phyloP scores from a whole-genome alignment of 768 basidiomycete genomes.

The Lentinula detonsa region DNA sequence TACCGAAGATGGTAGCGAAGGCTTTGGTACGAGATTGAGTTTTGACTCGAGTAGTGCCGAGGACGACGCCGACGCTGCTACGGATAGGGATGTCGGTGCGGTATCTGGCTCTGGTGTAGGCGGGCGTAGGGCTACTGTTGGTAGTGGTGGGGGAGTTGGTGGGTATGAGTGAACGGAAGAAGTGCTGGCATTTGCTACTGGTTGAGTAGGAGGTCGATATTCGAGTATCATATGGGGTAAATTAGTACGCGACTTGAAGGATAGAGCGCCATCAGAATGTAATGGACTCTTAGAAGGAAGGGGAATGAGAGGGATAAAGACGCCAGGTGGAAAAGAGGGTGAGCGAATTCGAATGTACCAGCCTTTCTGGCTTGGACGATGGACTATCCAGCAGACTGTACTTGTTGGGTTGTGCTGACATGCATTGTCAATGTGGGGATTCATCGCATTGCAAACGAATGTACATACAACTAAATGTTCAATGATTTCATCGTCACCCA shows the following conservation, averaged over 20 bases:
- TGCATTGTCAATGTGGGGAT: not conserved
- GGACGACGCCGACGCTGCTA: constrained; percentile 7
- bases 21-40: not conserved
- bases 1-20: constrained; percentile 14
- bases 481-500: constrained; percentile 4
- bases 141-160: constrained; percentile 23
- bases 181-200: constrained; percentile 15
- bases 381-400: constrained; percentile 4
- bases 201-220: not conserved
- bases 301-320: constrained; percentile 23
- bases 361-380: constrained; percentile 1
- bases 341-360: constrained; percentile 7
- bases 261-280: constrained; percentile 23
- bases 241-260: constrained; percentile 26
- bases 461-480: constrained; percentile 3
- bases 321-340: constrained; percentile 11
- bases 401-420: constrained; percentile 1
- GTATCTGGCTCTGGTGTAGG: constrained; percentile 15
- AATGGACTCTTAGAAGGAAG: constrained; percentile 21
- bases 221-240: not conserved
- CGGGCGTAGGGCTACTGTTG: constrained; percentile 9
- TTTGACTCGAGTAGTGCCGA: constrained; percentile 13
- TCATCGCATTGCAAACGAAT: not conserved
- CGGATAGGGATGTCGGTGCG: not conserved
- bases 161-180: constrained; percentile 26